These are phyloP conservation scores for Trichoderma gracile DNA, from an alignment of 2,329 filamentous ascomycete genomes.

Conservation along the genomic window DNA sequence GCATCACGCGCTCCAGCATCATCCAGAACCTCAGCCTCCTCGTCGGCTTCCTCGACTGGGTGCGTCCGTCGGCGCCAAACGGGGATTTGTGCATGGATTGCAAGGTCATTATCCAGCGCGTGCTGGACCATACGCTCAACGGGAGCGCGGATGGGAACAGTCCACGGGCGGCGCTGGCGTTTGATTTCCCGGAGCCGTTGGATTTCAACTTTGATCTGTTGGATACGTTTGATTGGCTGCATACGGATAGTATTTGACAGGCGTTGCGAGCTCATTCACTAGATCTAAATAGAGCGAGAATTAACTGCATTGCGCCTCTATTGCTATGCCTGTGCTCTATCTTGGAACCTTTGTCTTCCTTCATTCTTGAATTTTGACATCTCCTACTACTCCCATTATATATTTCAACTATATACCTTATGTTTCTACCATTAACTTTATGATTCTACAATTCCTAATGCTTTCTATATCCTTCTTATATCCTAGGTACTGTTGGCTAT, in stretches of 20 bases:
- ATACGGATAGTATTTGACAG: not conserved
- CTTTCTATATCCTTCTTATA: too few species aligned
- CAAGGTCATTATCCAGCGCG: slow-evolving; percentile 50
- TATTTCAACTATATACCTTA: too few species aligned
- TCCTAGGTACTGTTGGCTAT: too few species aligned
- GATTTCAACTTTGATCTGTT: slow-evolving; percentile 47
- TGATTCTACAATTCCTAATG: too few species aligned
- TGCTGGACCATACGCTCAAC: slow-evolving; percentile 52
- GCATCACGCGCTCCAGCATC: slow-evolving; percentile 49
- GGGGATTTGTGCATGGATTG: slow-evolving; percentile 50
- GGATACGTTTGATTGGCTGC: slow-evolving; percentile 46
- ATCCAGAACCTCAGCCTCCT: slow-evolving; percentile 55
- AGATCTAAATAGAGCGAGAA: too few species aligned
- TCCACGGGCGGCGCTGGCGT: slow-evolving; percentile 29
- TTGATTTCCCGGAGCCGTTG: slow-evolving; percentile 27
- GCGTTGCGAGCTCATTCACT: too few species aligned
- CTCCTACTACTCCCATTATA: too few species aligned
- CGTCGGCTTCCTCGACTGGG: slow-evolving; percentile 54
- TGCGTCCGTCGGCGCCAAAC: slow-evolving; percentile 50
- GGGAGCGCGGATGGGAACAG: slow-evolving; percentile 26
- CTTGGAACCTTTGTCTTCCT: too few species aligned
- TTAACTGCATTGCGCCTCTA: too few species aligned
- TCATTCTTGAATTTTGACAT: too few species aligned
- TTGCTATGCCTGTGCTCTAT: too few species aligned
- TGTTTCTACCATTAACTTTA: too few species aligned